A percentile compares a stretch with the other conserved stretches of the same genome.
These are phyloP conservation scores for Collybiopsis luxurians DNA, from an alignment of 768 basidiomycete species.

Conservation along the genomic window DNA sequence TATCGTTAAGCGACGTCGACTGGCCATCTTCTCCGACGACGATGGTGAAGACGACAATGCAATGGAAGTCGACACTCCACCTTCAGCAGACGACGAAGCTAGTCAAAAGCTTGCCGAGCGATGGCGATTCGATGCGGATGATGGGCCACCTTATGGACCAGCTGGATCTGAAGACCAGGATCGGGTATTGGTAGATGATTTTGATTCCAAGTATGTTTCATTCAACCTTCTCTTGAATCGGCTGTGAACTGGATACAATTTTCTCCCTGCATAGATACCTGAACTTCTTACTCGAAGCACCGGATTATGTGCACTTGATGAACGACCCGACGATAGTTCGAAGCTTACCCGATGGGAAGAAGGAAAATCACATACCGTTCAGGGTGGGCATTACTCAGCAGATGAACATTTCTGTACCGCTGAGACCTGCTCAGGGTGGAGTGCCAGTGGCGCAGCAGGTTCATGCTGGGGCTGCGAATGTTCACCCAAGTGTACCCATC, in stretches of 20 bases:
- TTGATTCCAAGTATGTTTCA: conserved; percentile 45
- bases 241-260: not conserved
- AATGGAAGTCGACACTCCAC: conserved; percentile 25
- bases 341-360: conserved; percentile 9
- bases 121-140: conserved; percentile 72
- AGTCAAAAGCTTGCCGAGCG: conserved; percentile 47
- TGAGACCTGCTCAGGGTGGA: not conserved
- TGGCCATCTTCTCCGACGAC: conserved; percentile 28
- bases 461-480: not conserved
- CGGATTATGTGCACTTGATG: conserved; percentile 33
- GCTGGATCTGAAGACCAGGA: conserved; percentile 68
- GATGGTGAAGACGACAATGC: conserved; percentile 31
- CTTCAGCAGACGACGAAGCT: conserved; percentile 36
- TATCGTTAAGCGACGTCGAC: conserved; percentile 35
- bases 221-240: not conserved
- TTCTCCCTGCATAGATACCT: conserved; percentile 20
- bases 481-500: not conserved
- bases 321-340: conserved; percentile 11
- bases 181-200: conserved; percentile 70
- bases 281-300: conserved; percentile 56
- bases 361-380: conserved; percentile 9
- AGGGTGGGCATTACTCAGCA: conserved; percentile 9
- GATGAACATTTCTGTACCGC: not conserved
- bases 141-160: conserved; percentile 50
- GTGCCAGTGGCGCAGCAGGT: not conserved